Conservation (phyloP, 805 yeast species). For the Wickerhamiella hasegawae region DNA sequence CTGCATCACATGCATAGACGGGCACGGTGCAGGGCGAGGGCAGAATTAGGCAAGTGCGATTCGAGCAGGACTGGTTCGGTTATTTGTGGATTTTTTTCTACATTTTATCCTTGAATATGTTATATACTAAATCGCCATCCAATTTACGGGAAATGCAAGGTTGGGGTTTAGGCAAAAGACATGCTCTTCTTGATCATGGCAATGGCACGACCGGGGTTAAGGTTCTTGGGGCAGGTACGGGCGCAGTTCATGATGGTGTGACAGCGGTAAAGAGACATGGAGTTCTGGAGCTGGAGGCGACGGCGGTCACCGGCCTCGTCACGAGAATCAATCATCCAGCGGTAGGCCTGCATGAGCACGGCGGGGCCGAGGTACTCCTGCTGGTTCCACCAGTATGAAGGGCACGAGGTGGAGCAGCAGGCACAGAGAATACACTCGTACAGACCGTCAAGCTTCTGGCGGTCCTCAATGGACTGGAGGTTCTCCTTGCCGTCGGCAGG, state of each 20-base stretch:
- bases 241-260: constrained; percentile 99
- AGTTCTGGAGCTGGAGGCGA: constrained; percentile 82
- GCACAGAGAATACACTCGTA: constrained; percentile 98
- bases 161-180: no score
- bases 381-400: constrained; percentile 99
- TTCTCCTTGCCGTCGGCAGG: constrained; percentile 91
- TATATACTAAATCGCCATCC: no score
- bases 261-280: constrained; percentile 96
- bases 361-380: constrained; percentile 98
- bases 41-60: no score
- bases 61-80: no score
- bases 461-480: constrained; percentile 78
- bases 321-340: constrained; percentile 97
- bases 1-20: neutral
- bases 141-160: no score
- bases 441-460: constrained; percentile 90
- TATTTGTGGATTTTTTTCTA: no score
- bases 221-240: constrained; percentile 94
- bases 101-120: no score
- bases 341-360: constrained; percentile 95
- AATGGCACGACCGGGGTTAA: constrained; percentile 95
- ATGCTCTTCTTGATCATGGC: constrained; percentile 91
- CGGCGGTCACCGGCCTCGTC: constrained; percentile 76
- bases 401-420: constrained; percentile 97
- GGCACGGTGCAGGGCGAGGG: no score